Conservation (phyloP, 768 basidiomycete genomes). For the Thelephora aurantiotincta region DNA sequence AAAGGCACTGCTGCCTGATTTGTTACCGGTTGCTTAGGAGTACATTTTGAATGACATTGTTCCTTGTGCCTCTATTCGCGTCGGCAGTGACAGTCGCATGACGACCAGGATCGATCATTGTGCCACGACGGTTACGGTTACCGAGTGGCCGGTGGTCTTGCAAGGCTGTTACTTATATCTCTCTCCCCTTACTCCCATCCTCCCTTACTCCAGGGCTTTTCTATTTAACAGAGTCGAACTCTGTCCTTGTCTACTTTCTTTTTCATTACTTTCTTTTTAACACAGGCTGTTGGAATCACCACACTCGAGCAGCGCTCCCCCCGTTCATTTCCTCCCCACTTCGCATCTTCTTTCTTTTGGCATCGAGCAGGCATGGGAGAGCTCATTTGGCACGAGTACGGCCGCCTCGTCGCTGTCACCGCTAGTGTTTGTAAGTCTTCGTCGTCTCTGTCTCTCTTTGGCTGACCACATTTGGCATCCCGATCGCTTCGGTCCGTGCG, state of each 20-base stretch:
- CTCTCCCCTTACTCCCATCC: constrained; percentile 7
- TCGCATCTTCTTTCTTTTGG: constrained; percentile 8
- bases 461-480: background rate
- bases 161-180: too few relatives aligned
- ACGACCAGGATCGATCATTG: too few relatives aligned
- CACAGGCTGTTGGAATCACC: constrained; percentile 15
- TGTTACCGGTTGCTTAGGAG: too few relatives aligned
- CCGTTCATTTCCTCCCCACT: constrained; percentile 4
- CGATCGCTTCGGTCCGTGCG: constrained; percentile 4
- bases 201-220: too few relatives aligned
- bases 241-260: constrained; percentile 16
- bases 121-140: too few relatives aligned
- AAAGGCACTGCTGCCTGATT: too few relatives aligned
- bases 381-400: constrained; percentile 70
- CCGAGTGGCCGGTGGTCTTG: background rate
- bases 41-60: too few relatives aligned
- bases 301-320: constrained; percentile 10
- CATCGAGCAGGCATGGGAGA: constrained; percentile 43
- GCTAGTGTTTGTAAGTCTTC: constrained; percentile 55
- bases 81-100: too few relatives aligned
- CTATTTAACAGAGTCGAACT: constrained; percentile 1
- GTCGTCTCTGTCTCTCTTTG: background rate
- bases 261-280: constrained; percentile 15
- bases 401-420: constrained; percentile 52
- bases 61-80: too few relatives aligned